Conservation (phyloP, 2,329 filamentous ascomycete species). For the Cladophialophora immunda region DNA sequence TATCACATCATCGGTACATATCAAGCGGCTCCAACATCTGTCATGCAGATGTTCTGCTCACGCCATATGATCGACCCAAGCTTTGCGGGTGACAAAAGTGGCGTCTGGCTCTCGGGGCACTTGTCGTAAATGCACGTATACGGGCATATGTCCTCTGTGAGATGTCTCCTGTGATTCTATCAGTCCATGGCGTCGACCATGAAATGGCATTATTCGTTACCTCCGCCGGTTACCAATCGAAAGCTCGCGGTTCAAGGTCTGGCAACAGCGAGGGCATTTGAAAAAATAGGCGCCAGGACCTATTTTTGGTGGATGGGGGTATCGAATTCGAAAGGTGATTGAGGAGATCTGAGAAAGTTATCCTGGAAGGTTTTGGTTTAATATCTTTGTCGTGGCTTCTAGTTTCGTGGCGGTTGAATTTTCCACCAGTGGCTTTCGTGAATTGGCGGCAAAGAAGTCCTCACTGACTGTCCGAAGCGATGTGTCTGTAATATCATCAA, state of each 20-base stretch:
- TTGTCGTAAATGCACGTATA: conserved; percentile 12
- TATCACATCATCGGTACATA: conserved; percentile 6
- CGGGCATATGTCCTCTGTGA: conserved; percentile 4
- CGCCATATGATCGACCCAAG: conserved; percentile 11
- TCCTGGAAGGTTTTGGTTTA: not conserved
- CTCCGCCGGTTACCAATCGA: not conserved
- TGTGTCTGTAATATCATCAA: too few species aligned
- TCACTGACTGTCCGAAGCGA: too few species aligned
- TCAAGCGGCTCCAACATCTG: conserved; percentile 9
- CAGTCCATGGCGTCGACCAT: not conserved
- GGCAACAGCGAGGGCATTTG: conserved; percentile 19
- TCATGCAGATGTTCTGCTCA: not conserved
- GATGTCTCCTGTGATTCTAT: conserved; percentile 6
- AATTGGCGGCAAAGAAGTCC: not conserved
- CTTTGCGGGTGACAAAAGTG: conserved; percentile 10
- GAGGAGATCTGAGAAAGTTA: not conserved
- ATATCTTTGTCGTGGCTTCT: not conserved
- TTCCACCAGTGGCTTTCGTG: not conserved
- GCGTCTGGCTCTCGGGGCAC: not conserved
- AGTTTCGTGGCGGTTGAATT: not conserved
- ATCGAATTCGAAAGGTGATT: conserved; percentile 4
- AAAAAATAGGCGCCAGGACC: conserved; percentile 1
- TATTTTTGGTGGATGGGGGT: conserved; percentile 11
- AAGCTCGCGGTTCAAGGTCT: not conserved
- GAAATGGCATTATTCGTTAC: not conserved